Conservation (phyloP, 108 stramenopile species). For the Fistulifera pelliculosa region DNA sequence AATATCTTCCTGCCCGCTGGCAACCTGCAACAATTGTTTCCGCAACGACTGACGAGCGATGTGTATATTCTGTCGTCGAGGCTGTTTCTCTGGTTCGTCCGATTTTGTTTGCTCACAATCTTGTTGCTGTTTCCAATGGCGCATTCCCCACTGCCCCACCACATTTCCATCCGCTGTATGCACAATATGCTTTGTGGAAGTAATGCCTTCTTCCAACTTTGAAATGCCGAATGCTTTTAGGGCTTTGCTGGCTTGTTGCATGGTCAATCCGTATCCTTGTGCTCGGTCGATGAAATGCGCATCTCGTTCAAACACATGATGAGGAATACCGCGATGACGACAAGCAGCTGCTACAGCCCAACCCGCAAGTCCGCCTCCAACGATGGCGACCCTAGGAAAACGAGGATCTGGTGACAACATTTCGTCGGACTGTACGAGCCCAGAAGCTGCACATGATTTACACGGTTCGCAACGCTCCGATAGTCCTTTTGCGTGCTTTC, state of each 20-base stretch:
- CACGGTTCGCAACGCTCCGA: constrained; percentile 5
- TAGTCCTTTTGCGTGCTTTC: not conserved
- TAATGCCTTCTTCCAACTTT: constrained; percentile 28
- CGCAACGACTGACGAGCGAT: constrained; percentile 70
- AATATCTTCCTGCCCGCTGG: constrained; percentile 6
- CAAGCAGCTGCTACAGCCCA: constrained; percentile 74
- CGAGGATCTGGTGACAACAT: not conserved
- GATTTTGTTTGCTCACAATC: constrained; percentile 14
- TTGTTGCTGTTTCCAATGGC: constrained; percentile 52
- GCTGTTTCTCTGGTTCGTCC: constrained; percentile 15
- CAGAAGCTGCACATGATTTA: not conserved
- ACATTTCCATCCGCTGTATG: constrained; percentile 61
- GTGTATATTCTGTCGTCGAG: constrained; percentile 75
- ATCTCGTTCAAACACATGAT: constrained; percentile 73
- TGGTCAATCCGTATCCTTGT: constrained; percentile 81
- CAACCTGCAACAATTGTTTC: constrained; percentile 39
- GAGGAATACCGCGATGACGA: constrained; percentile 64
- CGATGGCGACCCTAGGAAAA: constrained; percentile 42
- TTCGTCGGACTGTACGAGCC: not conserved
- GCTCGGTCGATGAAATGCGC: constrained; percentile 46
- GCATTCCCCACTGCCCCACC: constrained; percentile 80
- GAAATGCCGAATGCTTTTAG: constrained; percentile 47
- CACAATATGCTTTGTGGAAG: constrained; percentile 69
- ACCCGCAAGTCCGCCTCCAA: constrained; percentile 78
- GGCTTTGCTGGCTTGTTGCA: constrained; percentile 82